Percentiles rank a stretch among this genome's conserved stretches.
phyloP scores from a whole-genome alignment of 345 rosid species.

The Trapa incisa region DNA sequence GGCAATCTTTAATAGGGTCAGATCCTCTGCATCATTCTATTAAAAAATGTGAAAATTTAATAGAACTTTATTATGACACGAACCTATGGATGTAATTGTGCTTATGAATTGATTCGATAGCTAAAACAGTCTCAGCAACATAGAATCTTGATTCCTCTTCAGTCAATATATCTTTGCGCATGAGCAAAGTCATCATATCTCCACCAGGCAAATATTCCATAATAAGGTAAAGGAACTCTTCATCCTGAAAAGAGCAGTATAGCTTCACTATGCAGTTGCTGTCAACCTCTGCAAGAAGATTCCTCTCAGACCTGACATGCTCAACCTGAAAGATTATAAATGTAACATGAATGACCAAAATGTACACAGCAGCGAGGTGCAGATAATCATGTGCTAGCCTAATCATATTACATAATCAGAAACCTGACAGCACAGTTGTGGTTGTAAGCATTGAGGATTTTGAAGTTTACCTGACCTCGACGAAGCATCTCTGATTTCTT shows the following conservation, averaged over 20 bases:
- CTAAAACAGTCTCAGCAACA: slow-evolving; percentile 76
- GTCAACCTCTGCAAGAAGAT: slow-evolving; percentile 92
- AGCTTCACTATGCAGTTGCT: slow-evolving; percentile 93
- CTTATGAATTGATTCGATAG: slow-evolving; percentile 83
- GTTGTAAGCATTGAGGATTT: not conserved
- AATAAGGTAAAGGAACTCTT: slow-evolving; percentile 75
- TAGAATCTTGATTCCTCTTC: slow-evolving; percentile 87
- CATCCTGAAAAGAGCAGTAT: slow-evolving; percentile 90
- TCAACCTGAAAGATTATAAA: slow-evolving; percentile 43
- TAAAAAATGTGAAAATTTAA: not conserved
- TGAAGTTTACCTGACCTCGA: slow-evolving; percentile 66
- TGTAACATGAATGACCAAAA: not conserved
- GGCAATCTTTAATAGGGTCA: too few species aligned
- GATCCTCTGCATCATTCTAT: not conserved
- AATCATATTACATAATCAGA: not conserved
- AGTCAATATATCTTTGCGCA: slow-evolving; percentile 87
- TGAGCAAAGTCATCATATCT: slow-evolving; percentile 93
- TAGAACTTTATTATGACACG: slow-evolving; percentile 6
- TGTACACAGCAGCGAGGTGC: not conserved
- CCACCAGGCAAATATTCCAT: slow-evolving; percentile 98
- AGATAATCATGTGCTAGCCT: not conserved
- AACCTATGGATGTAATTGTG: slow-evolving; percentile 92
- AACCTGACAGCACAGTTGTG: slow-evolving; percentile 1
- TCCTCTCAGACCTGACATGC: slow-evolving; percentile 91
- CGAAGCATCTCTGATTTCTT: slow-evolving; percentile 82